Conservation (phyloP, 768 basidiomycete species). For the Coprinopsis sp. region DNA sequence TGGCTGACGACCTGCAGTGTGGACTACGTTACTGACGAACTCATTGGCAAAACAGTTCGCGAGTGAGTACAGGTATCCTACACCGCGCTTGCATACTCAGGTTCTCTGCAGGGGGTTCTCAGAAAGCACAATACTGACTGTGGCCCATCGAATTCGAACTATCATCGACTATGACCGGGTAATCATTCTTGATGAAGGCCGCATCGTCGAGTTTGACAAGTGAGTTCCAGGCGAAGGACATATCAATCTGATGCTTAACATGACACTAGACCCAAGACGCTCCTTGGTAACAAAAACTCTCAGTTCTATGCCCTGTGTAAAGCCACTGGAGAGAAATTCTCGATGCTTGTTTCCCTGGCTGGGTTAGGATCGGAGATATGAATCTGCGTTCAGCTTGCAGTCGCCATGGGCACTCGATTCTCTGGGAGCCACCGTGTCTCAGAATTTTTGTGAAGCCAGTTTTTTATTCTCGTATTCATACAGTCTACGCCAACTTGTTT, state of each 20-base stretch:
- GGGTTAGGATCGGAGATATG: conserved; percentile 23
- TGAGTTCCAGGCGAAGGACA: too few relatives aligned
- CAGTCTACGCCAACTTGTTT: too few relatives aligned
- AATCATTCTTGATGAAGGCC: conserved; percentile 74
- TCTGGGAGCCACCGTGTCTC: too few relatives aligned
- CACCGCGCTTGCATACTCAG: background rate
- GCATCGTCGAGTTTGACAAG: conserved; percentile 72
- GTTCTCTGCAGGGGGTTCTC: conserved; percentile 58
- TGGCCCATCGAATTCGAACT: conserved; percentile 75
- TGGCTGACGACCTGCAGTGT: conserved; percentile 39
- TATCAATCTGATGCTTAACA: background rate
- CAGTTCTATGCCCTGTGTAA: conserved; percentile 67
- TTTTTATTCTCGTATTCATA: too few relatives aligned
- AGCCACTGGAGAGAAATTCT: conserved; percentile 67
- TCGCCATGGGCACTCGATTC: too few relatives aligned
- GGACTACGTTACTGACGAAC: conserved; percentile 85
- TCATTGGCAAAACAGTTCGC: conserved; percentile 78
- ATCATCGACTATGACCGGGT: conserved; percentile 84
- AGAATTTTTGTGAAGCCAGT: too few relatives aligned
- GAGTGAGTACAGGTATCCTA: conserved; percentile 42
- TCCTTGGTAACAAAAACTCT: conserved; percentile 54
- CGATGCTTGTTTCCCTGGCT: conserved; percentile 65
- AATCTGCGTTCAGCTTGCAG: too few relatives aligned
- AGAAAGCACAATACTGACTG: conserved; percentile 79
- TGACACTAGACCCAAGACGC: conserved; percentile 40